phyloP scores from a whole-genome alignment of 1,284 basidiomycete genomes.

The Sphagnurus paluster region DNA sequence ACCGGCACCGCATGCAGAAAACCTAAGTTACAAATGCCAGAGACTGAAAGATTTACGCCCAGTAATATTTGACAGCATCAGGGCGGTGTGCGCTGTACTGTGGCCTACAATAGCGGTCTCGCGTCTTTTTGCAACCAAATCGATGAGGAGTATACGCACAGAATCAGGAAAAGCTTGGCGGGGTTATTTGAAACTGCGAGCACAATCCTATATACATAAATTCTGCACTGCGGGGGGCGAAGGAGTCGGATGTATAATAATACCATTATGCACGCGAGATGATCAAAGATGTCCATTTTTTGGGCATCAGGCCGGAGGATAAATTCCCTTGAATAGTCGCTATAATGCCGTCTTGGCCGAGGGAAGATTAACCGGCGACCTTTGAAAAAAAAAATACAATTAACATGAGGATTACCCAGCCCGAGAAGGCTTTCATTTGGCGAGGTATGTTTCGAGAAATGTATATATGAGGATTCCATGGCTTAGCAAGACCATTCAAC shows the following conservation, averaged over 20 bases:
- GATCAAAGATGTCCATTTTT: constrained; percentile 57
- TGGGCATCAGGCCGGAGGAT: constrained; percentile 33
- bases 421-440: constrained; percentile 61
- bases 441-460: constrained; percentile 52
- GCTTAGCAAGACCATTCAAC: constrained; percentile 72
- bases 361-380: too few relatives aligned
- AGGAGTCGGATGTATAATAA: constrained; percentile 62
- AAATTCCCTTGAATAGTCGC: constrained; percentile 60
- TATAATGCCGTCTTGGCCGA: too few relatives aligned
- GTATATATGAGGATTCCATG: constrained; percentile 59
- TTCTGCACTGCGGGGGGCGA: constrained; percentile 63
- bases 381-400: too few relatives aligned
- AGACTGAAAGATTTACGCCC: too few relatives aligned
- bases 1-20: too few relatives aligned
- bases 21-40: too few relatives aligned
- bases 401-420: constrained; percentile 56
- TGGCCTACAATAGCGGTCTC: too few relatives aligned
- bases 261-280: constrained; percentile 49
- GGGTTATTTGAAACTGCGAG: constrained; percentile 63
- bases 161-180: constrained; percentile 52
- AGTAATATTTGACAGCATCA: too few relatives aligned
- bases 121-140: too few relatives aligned
- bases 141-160: constrained; percentile 38
- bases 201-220: constrained; percentile 59
- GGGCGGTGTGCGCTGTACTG: too few relatives aligned